A percentile compares a stretch with the other conserved stretches of the same genome.
Evolutionary conservation across 75 land plant genomes (phyloP).

Genomic region (Pinus tabuliformis): DNA sequence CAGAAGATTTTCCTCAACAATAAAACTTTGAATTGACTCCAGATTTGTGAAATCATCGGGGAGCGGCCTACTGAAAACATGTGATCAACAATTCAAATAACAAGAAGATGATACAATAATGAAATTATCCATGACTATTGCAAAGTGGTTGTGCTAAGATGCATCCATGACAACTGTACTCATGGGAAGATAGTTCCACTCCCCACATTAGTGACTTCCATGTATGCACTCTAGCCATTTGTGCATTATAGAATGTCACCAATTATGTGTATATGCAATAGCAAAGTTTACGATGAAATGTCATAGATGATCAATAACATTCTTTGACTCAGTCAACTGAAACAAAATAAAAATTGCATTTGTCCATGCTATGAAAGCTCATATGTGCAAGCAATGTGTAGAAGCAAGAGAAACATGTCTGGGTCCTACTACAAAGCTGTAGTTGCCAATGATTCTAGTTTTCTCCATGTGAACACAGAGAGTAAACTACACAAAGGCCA

Average conservation of each 20-base stretch:
- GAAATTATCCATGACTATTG: not conserved
- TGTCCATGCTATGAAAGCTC: not conserved
- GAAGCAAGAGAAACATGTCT: constrained; percentile 5
- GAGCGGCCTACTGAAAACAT: no score
- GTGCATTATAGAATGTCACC: not conserved
- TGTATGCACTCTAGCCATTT: not conserved
- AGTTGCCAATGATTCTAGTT: not conserved
- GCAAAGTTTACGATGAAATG: not conserved
- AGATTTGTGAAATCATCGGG: no score
- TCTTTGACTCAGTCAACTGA: not conserved
- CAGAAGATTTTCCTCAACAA: no score
- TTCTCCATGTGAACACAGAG: not conserved
- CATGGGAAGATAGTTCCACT: not conserved
- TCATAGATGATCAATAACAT: not conserved
- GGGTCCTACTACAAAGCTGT: not conserved
- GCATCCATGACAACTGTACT: not conserved
- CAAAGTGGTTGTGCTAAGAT: not conserved
- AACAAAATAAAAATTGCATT: not conserved
- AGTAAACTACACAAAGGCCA: not conserved
- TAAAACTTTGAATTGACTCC: no score
- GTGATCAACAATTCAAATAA: not conserved
- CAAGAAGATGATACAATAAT: not conserved
- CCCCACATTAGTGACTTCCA: not conserved
- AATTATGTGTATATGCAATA: not conserved
- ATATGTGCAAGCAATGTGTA: not conserved